Conservation (phyloP, 2,329 filamentous ascomycete genomes). For the Nannizziopsis arthrosporioides region DNA sequence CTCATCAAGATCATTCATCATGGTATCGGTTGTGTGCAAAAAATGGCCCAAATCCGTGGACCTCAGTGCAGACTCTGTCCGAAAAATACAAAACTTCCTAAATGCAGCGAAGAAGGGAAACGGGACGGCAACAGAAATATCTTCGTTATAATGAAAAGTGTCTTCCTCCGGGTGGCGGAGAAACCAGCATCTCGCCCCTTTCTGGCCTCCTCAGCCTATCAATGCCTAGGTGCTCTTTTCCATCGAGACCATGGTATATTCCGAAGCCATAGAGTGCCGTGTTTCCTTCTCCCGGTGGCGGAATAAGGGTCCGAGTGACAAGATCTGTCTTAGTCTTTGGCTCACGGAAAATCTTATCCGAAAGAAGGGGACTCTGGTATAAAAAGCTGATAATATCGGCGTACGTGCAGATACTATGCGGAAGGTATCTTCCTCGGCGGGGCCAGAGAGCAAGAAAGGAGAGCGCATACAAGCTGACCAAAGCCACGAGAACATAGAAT, state of each 20-base stretch:
- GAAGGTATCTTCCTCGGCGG: slow-evolving; percentile 51
- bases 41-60: background rate
- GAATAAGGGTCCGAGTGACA: slow-evolving; percentile 53
- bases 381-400: slow-evolving; percentile 70
- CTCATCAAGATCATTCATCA: background rate
- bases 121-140: background rate
- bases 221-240: slow-evolving; percentile 48
- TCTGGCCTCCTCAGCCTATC: slow-evolving; percentile 42
- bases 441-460: slow-evolving; percentile 53
- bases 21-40: background rate
- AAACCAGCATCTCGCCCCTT: slow-evolving; percentile 25
- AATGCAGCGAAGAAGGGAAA: background rate
- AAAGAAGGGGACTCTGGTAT: slow-evolving; percentile 57
- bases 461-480: slow-evolving; percentile 59
- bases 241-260: slow-evolving; percentile 47
- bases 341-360: slow-evolving; percentile 61
- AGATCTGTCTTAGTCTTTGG: slow-evolving; percentile 58
- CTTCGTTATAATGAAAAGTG: slow-evolving; percentile 1
- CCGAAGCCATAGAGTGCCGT: slow-evolving; percentile 45
- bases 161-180: slow-evolving; percentile 7
- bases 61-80: background rate
- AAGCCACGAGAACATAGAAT: slow-evolving; percentile 59
- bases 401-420: slow-evolving; percentile 60
- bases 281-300: slow-evolving; percentile 29
- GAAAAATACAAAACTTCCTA: background rate